phyloP scores from a whole-genome alignment of 139 green algal species.

The Chlamydomonas schloesseri region DNA sequence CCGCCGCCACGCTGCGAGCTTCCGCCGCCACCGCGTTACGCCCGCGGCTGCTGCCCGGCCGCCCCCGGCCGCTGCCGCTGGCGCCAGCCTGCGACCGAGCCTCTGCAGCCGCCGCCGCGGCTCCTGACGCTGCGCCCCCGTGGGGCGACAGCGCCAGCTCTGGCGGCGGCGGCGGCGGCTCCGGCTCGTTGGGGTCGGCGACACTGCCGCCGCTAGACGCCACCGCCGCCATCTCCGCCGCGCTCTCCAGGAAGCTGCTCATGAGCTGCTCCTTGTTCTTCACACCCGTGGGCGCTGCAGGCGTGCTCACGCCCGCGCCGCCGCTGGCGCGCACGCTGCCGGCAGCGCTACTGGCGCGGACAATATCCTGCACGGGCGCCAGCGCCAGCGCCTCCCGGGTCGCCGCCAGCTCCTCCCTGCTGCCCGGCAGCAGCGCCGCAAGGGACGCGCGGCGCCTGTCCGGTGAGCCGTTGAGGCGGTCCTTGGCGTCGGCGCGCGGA shows the following conservation, averaged over 20 bases:
- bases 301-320: too few relatives aligned
- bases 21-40: neutral
- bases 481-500: neutral
- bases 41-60: neutral
- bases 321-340: too few relatives aligned
- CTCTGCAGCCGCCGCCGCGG: neutral
- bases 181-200: slow-evolving; percentile 26
- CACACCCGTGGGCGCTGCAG: too few relatives aligned
- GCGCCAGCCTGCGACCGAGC: neutral
- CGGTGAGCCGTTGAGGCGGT: neutral
- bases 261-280: slow-evolving; percentile 9
- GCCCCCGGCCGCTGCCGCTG: neutral
- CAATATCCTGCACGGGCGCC: too few relatives aligned
- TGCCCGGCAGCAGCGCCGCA: too few relatives aligned
- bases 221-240: slow-evolving; percentile 13
- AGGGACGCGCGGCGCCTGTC: neutral
- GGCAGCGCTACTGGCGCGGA: too few relatives aligned
- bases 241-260: slow-evolving; percentile 6
- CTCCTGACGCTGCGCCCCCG: neutral
- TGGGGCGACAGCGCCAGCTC: neutral
- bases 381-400: too few relatives aligned
- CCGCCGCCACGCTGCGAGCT: too few relatives aligned
- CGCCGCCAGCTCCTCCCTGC: neutral
- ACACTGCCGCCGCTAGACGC: slow-evolving; percentile 21
- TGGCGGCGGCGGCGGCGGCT: neutral